phyloP scores from a whole-genome alignment of 2,329 filamentous ascomycete genomes.

The Iodosphaeria phyllophila region DNA sequence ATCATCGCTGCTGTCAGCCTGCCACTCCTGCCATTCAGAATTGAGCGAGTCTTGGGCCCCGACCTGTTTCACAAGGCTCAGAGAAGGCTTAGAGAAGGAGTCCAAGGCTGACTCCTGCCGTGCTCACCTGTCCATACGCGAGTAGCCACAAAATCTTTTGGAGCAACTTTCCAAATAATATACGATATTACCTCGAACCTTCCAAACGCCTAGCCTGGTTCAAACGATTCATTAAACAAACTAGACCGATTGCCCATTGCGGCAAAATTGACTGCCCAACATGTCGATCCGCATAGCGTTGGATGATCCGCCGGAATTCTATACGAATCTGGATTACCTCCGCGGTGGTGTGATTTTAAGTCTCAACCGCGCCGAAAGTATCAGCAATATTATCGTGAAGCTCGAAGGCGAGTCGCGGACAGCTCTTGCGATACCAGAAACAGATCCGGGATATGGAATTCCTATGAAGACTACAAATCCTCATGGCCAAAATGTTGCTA shows the following conservation, averaged over 20 bases:
- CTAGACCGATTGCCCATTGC: not conserved
- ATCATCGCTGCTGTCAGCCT: no score
- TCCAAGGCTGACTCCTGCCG: no score
- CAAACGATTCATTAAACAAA: no score
- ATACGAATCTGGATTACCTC: slow-evolving; percentile 63
- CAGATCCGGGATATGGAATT: slow-evolving; percentile 10
- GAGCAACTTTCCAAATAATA: no score
- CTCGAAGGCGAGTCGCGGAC: slow-evolving; percentile 65
- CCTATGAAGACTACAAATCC: slow-evolving; percentile 1
- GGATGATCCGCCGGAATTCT: slow-evolving; percentile 49
- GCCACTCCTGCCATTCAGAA: no score
- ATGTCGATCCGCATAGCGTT: slow-evolving; percentile 53
- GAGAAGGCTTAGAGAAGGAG: no score
- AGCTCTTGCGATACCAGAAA: slow-evolving; percentile 31
- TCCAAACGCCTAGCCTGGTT: no score
- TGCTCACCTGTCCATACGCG: no score
- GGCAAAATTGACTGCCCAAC: slow-evolving; percentile 5
- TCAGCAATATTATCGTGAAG: slow-evolving; percentile 63
- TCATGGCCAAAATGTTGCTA: slow-evolving; percentile 21
- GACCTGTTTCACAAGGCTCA: no score
- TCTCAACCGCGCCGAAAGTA: slow-evolving; percentile 46
- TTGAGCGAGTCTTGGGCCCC: no score
- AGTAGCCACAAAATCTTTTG: no score
- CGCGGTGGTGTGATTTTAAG: slow-evolving; percentile 38
- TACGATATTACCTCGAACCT: no score